phyloP scores from a whole-genome alignment of 345 rosid genomes.

The Citrus australasica region DNA sequence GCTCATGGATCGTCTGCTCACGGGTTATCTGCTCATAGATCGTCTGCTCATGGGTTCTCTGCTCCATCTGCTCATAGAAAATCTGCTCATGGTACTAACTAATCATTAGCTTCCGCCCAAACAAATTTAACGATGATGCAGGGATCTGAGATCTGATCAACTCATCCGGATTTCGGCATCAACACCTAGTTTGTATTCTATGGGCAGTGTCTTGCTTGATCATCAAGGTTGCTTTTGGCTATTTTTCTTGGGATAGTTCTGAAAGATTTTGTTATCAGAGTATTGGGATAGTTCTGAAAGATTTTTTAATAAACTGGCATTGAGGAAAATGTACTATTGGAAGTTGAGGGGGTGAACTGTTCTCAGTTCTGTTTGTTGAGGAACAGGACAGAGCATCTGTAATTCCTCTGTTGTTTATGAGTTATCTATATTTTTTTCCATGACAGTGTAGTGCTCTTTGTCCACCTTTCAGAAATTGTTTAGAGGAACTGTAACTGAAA shows the following conservation, averaged over 20 bases:
- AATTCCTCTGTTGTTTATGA: neutral
- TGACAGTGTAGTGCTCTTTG: neutral
- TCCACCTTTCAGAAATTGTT: neutral
- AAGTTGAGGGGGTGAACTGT: neutral
- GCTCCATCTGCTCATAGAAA: too few relatives aligned
- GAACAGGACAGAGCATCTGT: neutral
- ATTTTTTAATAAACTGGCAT: neutral
- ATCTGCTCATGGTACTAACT: too few relatives aligned
- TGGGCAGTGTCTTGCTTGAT: too few relatives aligned
- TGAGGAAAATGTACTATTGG: neutral
- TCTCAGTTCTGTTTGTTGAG: neutral
- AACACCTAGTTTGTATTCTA: too few relatives aligned
- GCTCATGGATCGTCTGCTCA: too few relatives aligned
- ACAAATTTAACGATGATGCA: too few relatives aligned
- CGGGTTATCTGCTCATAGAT: too few relatives aligned
- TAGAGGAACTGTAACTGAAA: neutral
- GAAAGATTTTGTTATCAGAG: neutral
- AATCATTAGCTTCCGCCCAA: too few relatives aligned
- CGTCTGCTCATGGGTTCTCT: too few relatives aligned
- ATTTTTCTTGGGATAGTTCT: neutral
- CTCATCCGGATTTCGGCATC: too few relatives aligned
- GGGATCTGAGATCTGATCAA: too few relatives aligned
- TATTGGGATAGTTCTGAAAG: neutral
- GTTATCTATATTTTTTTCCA: neutral
- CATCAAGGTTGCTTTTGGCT: too few relatives aligned